Percentiles rank a stretch among this genome's conserved stretches.
Evolutionary conservation across 148 eudicot genomes (phyloP).

Genomic region (Rheum nobile): DNA sequence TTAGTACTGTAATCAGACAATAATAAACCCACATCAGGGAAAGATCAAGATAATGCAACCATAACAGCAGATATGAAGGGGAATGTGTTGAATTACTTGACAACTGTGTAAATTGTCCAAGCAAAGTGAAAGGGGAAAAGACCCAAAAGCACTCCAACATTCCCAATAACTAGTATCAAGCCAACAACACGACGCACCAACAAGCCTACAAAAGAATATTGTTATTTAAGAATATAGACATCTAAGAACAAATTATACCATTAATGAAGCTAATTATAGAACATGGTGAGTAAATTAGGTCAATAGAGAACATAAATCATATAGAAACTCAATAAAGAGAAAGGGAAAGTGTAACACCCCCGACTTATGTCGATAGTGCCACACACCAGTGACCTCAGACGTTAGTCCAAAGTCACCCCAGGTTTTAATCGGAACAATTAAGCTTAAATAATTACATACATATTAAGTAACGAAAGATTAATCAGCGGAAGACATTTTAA

Average conservation of each 20-base stretch:
- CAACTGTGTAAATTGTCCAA: constrained; percentile 71
- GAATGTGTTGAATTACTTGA: constrained; percentile 40
- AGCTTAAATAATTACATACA: too few species aligned
- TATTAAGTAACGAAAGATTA: too few species aligned
- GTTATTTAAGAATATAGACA: background rate
- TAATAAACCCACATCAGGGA: constrained; percentile 9
- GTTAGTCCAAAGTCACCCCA: too few species aligned
- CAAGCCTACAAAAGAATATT: constrained; percentile 34
- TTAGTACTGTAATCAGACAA: constrained; percentile 34
- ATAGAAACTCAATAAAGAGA: too few species aligned
- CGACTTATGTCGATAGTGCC: too few species aligned
- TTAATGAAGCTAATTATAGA: background rate
- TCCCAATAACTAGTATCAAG: constrained; percentile 64
- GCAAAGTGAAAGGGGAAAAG: constrained; percentile 78
- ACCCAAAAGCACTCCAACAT: constrained; percentile 62
- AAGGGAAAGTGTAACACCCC: too few species aligned
- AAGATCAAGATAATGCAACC: background rate
- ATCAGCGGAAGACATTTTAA: too few species aligned
- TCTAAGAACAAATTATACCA: background rate
- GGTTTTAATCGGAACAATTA: too few species aligned
- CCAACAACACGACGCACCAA: constrained; percentile 87
- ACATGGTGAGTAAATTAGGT: background rate
- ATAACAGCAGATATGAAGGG: background rate
- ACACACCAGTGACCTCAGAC: too few species aligned
- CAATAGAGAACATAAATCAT: background rate